Conservation (phyloP, 805 yeast genomes). For the Candida orba region DNA sequence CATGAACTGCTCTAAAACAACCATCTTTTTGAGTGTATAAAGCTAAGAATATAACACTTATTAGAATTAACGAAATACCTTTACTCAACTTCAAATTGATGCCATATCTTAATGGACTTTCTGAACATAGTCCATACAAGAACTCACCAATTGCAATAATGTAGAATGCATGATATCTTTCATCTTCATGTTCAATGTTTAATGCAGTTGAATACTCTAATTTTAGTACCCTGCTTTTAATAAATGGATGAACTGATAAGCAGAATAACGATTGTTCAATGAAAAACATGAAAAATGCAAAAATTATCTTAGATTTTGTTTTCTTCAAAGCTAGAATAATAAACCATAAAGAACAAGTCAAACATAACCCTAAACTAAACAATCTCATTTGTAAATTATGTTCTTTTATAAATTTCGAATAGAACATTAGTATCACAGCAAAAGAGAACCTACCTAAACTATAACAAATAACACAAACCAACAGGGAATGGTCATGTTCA, state of each 20-base stretch:
- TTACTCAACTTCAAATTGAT: conserved; percentile 34
- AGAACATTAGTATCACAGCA: conserved; percentile 26
- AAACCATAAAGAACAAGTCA: conserved; percentile 40
- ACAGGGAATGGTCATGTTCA: conserved; percentile 23
- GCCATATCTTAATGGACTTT: conserved; percentile 41
- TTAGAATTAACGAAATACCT: conserved; percentile 40
- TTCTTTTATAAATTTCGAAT: conserved; percentile 39
- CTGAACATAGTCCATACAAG: conserved; percentile 44
- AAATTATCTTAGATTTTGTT: conserved; percentile 38
- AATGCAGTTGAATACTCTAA: conserved; percentile 49
- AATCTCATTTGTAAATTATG: conserved; percentile 44
- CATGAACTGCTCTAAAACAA: conserved; percentile 40
- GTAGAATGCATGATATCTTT: conserved; percentile 49
- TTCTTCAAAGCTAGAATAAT: conserved; percentile 39
- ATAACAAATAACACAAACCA: conserved; percentile 31
- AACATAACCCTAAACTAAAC: conserved; percentile 26
- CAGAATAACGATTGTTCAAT: conserved; percentile 35
- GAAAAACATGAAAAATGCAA: conserved; percentile 33
- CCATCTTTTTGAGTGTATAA: conserved; percentile 52
- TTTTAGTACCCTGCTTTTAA: conserved; percentile 34
- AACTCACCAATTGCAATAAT: conserved; percentile 64
- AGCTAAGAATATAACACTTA: conserved; percentile 44
- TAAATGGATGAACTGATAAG: conserved; percentile 38
- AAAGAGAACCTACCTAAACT: conserved; percentile 32
- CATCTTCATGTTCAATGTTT: conserved; percentile 62